A percentile compares a stretch with the other conserved stretches of the same genome.
These are phyloP conservation scores for Cicer judaicum DNA, from an alignment of 306 rosid species.

Conservation along the genomic window DNA sequence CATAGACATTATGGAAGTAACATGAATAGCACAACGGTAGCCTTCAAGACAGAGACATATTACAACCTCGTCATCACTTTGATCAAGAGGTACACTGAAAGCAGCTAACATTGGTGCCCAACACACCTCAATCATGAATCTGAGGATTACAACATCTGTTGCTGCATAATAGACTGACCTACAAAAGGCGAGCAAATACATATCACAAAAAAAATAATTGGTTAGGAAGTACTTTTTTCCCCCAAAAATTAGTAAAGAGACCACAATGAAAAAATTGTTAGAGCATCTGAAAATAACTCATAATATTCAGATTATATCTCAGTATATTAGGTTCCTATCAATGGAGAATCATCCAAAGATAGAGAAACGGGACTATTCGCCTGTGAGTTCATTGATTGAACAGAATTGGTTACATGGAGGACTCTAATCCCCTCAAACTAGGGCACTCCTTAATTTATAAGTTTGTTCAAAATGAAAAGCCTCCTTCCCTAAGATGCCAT, in stretches of 20 bases:
- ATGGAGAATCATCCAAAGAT: too few species aligned
- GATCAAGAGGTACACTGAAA: conserved; percentile 99
- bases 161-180: conserved; percentile 99
- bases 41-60: conserved; percentile 93
- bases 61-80: conserved; percentile 89
- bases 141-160: conserved; percentile 87
- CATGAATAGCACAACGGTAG: conserved; percentile 90
- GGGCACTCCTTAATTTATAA: too few species aligned
- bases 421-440: too few species aligned
- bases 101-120: conserved; percentile 99
- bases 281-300: conserved; percentile 13
- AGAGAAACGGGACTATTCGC: too few species aligned
- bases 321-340: too few species aligned
- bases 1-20: conserved; percentile 95
- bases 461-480: too few species aligned
- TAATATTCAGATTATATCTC: neutral
- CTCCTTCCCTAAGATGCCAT: too few species aligned
- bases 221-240: neutral
- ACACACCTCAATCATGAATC: conserved; percentile 97
- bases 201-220: conserved; percentile 17
- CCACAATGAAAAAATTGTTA: neutral
- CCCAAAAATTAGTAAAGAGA: conserved; percentile 12
- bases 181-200: conserved; percentile 50
- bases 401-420: too few species aligned
- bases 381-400: too few species aligned